Conservation (phyloP, 805 yeast genomes). For the Pichia heedii region DNA sequence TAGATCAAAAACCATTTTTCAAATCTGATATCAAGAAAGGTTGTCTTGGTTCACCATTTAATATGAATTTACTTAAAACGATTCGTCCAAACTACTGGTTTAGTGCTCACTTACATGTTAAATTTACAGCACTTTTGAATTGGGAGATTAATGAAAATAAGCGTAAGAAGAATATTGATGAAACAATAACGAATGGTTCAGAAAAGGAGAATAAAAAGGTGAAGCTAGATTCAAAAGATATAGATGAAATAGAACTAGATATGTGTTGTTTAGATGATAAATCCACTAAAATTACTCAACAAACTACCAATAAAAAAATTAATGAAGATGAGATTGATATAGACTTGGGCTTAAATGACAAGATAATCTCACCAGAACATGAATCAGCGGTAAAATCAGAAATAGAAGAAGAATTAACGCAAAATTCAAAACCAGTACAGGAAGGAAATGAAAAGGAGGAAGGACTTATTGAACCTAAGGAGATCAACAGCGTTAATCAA, state of each 20-base stretch:
- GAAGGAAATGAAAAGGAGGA: too few relatives aligned
- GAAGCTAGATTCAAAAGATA: neutral
- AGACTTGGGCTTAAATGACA: too few relatives aligned
- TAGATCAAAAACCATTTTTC: conserved; percentile 60
- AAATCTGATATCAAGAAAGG: conserved; percentile 49
- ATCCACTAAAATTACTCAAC: too few relatives aligned
- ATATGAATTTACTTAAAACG: conserved; percentile 41
- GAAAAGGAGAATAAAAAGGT: conserved; percentile 14
- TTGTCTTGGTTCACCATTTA: conserved; percentile 65
- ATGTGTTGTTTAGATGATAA: neutral
- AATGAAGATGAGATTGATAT: too few relatives aligned
- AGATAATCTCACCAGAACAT: too few relatives aligned
- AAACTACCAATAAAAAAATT: too few relatives aligned
- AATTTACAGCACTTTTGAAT: conserved; percentile 42
- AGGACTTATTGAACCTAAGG: too few relatives aligned
- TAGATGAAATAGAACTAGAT: conserved; percentile 14
- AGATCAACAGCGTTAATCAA: conserved; percentile 17
- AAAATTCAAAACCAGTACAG: too few relatives aligned
- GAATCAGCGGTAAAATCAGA: too few relatives aligned
- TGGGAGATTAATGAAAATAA: neutral
- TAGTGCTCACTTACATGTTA: conserved; percentile 82
- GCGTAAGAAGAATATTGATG: conserved; percentile 13
- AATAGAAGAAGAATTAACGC: too few relatives aligned
- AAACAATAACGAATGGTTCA: neutral
- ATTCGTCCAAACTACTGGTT: conserved; percentile 72